These are phyloP conservation scores for Cyberlindnera galapagoensis DNA, from an alignment of 805 yeast species.

Conservation along the genomic window DNA sequence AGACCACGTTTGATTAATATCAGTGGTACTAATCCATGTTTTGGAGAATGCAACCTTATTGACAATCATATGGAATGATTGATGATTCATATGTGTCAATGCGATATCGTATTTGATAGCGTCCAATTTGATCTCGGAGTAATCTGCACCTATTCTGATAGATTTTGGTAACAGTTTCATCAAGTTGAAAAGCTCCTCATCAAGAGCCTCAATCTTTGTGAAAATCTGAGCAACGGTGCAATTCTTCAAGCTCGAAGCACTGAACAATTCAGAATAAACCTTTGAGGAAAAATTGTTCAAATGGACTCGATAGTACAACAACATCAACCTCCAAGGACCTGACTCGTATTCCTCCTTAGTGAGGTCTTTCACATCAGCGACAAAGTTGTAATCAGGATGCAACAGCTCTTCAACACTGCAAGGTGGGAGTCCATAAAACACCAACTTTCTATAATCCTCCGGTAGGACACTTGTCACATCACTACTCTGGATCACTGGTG, in stretches of 20 bases:
- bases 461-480: conserved; percentile 27
- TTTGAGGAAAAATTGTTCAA: conserved; percentile 13
- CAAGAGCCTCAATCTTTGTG: conserved; percentile 12
- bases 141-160: conserved; percentile 11
- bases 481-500: conserved; percentile 37
- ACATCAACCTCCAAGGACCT: conserved; percentile 7
- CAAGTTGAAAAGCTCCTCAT: conserved; percentile 10
- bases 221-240: conserved; percentile 13
- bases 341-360: conserved; percentile 1
- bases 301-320: conserved; percentile 7
- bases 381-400: conserved; percentile 5
- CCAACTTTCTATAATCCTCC: conserved; percentile 7
- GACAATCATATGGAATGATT: conserved; percentile 15
- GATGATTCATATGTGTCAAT: conserved; percentile 15
- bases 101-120: conserved; percentile 9
- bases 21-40: conserved; percentile 15
- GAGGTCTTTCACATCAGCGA: not conserved
- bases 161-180: not conserved
- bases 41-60: conserved; percentile 24
- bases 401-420: conserved; percentile 3
- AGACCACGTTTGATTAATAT: not conserved
- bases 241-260: conserved; percentile 16
- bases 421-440: conserved; percentile 4
- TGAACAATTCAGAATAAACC: conserved; percentile 16
- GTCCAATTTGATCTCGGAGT: conserved; percentile 1